phyloP scores from a whole-genome alignment of 495 filamentous ascomycete genomes.

The Penicillium fimorum region DNA sequence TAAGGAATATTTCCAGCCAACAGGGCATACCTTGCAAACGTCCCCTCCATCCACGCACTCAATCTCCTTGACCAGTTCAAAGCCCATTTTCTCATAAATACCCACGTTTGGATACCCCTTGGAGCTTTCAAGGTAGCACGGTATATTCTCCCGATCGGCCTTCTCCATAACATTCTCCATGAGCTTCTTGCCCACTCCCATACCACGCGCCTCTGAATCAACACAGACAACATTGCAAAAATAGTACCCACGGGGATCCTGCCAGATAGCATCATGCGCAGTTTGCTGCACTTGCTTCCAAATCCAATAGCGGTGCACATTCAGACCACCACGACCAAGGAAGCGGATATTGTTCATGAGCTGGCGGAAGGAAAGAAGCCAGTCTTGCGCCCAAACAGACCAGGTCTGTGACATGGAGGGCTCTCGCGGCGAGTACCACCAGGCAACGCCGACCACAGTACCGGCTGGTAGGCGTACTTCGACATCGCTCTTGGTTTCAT shows the following conservation, averaged over 20 bases:
- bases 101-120: conserved; percentile 60
- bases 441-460: conserved; percentile 58
- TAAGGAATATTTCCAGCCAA: not conserved
- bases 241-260: conserved; percentile 56
- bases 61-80: conserved; percentile 59
- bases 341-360: conserved; percentile 60
- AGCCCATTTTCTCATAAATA: conserved; percentile 67
- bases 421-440: conserved; percentile 58
- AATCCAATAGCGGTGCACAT: conserved; percentile 60
- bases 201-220: conserved; percentile 55
- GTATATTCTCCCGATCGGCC: conserved; percentile 58
- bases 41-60: conserved; percentile 59
- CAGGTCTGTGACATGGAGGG: conserved; percentile 44
- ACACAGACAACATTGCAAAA: conserved; percentile 71
- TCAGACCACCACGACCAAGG: conserved; percentile 61
- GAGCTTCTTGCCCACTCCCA: conserved; percentile 58
- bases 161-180: conserved; percentile 56
- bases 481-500: conserved; percentile 16
- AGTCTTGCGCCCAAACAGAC: conserved; percentile 55
- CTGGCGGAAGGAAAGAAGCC: conserved; percentile 59
- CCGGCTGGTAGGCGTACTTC: conserved; percentile 21
- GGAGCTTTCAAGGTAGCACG: conserved; percentile 65
- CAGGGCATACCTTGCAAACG: conserved; percentile 35
- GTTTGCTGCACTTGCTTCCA: conserved; percentile 46
- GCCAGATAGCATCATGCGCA: conserved; percentile 39